Base-by-base conservation (phyloP, 1,284 basidiomycete species). In the Cryptococcus jaspeensis region DNA sequence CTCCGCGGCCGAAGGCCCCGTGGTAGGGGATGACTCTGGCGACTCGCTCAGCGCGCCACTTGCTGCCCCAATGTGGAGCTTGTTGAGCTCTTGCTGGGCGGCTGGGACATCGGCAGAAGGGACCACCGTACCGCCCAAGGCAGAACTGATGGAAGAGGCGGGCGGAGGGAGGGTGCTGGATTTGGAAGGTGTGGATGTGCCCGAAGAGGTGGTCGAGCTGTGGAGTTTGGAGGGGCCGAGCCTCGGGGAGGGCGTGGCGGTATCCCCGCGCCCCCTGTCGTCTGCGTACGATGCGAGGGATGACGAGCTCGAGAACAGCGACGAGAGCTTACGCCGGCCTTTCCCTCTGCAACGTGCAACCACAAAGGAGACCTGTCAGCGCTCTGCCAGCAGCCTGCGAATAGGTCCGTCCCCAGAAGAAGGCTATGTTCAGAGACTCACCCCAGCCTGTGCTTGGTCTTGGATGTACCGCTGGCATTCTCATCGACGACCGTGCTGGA, bases 241-340 rank as follows among this genome's bases (percentile, higher is more conserved):
- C 18, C 42, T 43, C 9, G 50, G 53, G 13, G 58, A 59, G 18
- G 63, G 32, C 12, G 42, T 44, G 9, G 28, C 28, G 28, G 28
- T 32, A 32, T 32, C 9, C 4, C 28, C 28, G 28, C 45, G n/a
- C 5, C 62, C 64, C 22, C 43, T n/a, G 36, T 60, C 59, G 6
- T 55, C 48, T 32, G 50, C 50, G 47, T 54, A 59, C 7, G 69
- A 65, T 12, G 67, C 60, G 3, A 68, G 50, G 8, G 66, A 55
- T 3, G 65, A 66, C 1, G 64, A 67, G 2, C 64, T 69, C 15
- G 65, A 69, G 64, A 76, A 74, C 15, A 76, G 53, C 9, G 71
- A 70, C 0, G 71, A 71, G 1, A 76, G 56, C 16, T 71, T 60
- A 51, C 66, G 69, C 43, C 67, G 61, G 12, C 67, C 62, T 57